Base-by-base conservation (phyloP, 306 rosid genomes). In the Mucuna pruriens region DNA sequence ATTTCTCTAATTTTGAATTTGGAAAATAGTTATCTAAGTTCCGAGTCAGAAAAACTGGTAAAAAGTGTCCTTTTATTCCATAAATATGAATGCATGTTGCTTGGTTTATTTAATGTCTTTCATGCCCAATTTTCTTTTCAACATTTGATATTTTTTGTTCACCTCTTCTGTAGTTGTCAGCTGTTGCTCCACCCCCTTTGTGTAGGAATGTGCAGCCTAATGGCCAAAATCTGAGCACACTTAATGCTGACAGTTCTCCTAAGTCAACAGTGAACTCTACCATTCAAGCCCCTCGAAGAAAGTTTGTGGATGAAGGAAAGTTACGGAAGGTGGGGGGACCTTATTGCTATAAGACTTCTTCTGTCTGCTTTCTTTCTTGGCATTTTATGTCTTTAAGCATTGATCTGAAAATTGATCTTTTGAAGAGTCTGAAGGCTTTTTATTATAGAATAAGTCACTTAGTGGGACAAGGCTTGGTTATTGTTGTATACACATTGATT, bases 281-380 rank as follows among this genome's bases (percentile, higher is more conserved):
- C 55, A 78, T 93, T 70, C 99, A 93, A 89, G 97, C 97, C 25
- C 97, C 97, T 45, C 90, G 99, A 84, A 87, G 99, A 80, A 96
- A 93, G 87, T 91, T 92, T 84, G 97, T 93, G 67, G 98, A 93
- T 78, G 99, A 96, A 89, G 99, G 99, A 84, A 96, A 96, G 86
- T 87, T 96, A 55, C 88, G 97, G 7, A 96, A 94, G 98, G 99
- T 96, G 75, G 74, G 74, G 74, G 76, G 17, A 70, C 39, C 63
- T 68, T 23, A 45, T 34, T 42, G 74, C 72, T 57, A 26, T 51
- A 29, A 46, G 38, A 31, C 29, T 76, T 42, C 34, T 34, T 23
- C 61, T 76, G 23, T 33, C 71, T 82, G 7, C 19, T 82, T 51
- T 45, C 7, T 34, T 17, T 13, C 17, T 13, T 40, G 33, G 57